phyloP scores from a whole-genome alignment of 352 stramenopile species.

The Phytophthora macrochlamydospora region DNA sequence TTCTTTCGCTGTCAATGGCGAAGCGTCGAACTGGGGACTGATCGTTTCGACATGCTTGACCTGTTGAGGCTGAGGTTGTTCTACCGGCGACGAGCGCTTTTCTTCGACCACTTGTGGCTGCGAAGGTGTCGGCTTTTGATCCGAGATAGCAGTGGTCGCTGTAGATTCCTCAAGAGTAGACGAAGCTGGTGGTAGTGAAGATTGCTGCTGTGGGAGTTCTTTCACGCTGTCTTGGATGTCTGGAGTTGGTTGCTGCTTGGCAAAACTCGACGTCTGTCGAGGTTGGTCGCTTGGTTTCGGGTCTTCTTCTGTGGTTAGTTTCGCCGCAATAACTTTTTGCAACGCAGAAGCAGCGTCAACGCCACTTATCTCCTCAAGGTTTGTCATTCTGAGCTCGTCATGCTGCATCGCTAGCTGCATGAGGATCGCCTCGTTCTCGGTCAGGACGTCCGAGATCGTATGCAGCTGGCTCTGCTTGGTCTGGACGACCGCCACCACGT shows the following conservation, averaged over 20 bases:
- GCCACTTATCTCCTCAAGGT: background rate
- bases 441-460: constrained; percentile 60
- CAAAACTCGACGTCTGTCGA: background rate
- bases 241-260: background rate
- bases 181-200: too few relatives aligned
- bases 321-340: background rate
- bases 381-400: constrained; percentile 5
- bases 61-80: background rate
- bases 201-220: too few relatives aligned
- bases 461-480: constrained; percentile 42
- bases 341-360: too few relatives aligned
- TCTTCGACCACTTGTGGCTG: background rate
- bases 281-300: background rate
- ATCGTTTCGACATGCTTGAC: constrained; percentile 8
- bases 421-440: constrained; percentile 64
- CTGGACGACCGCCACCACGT: constrained; percentile 36
- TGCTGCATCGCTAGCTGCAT: constrained; percentile 40
- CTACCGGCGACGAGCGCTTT: background rate
- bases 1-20: constrained; percentile 21
- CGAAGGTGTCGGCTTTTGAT: background rate
- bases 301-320: background rate
- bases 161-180: too few relatives aligned
- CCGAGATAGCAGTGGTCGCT: too few relatives aligned
- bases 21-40: constrained; percentile 14
- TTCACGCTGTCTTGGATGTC: too few relatives aligned